A percentile compares a stretch with the other conserved stretches of the same genome.
These are phyloP conservation scores for Pseudogymnoascus sp. DNA, from an alignment of 2,329 filamentous ascomycete genomes.

Conservation along the genomic window DNA sequence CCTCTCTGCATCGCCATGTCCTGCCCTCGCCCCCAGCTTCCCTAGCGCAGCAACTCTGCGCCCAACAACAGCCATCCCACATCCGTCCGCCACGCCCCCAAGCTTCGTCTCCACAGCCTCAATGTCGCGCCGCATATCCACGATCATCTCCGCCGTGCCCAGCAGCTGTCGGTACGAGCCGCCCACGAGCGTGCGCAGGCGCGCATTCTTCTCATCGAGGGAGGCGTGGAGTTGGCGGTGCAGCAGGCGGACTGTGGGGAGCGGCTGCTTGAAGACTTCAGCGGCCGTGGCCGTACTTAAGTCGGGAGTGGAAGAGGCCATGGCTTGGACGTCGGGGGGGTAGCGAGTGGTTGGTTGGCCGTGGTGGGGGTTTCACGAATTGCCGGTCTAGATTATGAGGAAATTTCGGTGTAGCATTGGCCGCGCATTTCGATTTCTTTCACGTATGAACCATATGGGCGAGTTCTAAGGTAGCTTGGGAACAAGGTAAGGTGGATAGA, in stretches of 20 bases:
- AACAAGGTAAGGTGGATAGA: neutral
- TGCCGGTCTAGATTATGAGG: neutral
- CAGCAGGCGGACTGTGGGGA: slow-evolving; percentile 57
- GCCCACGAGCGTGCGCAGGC: slow-evolving; percentile 57
- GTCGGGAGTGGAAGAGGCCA: slow-evolving; percentile 46
- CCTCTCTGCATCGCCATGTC: slow-evolving; percentile 19
- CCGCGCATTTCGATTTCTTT: slow-evolving; percentile 1
- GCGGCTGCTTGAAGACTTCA: slow-evolving; percentile 40
- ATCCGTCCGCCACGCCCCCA: slow-evolving; percentile 64
- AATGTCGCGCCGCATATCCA: slow-evolving; percentile 78
- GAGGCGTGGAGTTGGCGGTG: slow-evolving; percentile 52
- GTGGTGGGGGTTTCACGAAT: neutral
- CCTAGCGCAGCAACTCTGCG: slow-evolving; percentile 55
- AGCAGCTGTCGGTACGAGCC: slow-evolving; percentile 79
- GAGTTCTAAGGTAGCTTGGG: neutral
- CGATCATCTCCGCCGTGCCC: slow-evolving; percentile 87
- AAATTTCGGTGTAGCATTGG: neutral
- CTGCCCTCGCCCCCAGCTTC: slow-evolving; percentile 33
- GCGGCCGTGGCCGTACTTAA: slow-evolving; percentile 33
- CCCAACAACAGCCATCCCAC: slow-evolving; percentile 65
- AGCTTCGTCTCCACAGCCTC: slow-evolving; percentile 65
- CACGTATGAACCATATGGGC: neutral
- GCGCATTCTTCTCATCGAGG: slow-evolving; percentile 55
- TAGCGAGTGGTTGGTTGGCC: neutral
- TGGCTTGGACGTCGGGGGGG: neutral